These are phyloP conservation scores for Fusarium paranaense DNA, from an alignment of 2,329 filamentous ascomycete genomes.

Conservation along the genomic window DNA sequence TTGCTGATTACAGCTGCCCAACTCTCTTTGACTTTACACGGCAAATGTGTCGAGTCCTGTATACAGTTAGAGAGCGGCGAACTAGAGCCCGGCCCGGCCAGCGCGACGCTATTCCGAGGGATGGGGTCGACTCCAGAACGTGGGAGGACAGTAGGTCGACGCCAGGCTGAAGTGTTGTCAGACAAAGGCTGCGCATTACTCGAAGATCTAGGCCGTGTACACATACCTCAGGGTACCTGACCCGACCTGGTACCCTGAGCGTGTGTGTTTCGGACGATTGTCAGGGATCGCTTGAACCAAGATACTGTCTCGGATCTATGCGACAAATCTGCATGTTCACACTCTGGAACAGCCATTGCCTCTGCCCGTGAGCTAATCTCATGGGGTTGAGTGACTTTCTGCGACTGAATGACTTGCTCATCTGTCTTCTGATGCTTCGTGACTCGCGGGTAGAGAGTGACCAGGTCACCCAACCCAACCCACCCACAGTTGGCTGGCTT, in stretches of 20 bases:
- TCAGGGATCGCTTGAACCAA: background rate
- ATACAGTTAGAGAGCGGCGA: background rate
- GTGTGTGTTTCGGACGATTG: background rate
- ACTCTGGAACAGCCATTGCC: background rate
- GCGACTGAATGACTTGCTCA: background rate
- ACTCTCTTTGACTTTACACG: background rate
- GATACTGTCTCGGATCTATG: slow-evolving; percentile 3
- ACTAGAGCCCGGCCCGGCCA: background rate
- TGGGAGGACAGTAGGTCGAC: background rate
- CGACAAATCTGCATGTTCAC: background rate
- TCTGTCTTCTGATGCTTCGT: slow-evolving; percentile 1
- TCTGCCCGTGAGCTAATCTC: slow-evolving; percentile 23
- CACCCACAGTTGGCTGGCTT: background rate
- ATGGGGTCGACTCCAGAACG: background rate
- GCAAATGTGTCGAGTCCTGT: background rate
- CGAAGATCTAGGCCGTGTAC: background rate
- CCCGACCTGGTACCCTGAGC: background rate
- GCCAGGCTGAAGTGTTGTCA: background rate
- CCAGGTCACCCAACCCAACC: slow-evolving; percentile 20
- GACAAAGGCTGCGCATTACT: background rate
- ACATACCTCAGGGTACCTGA: background rate
- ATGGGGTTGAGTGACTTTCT: slow-evolving; percentile 23
- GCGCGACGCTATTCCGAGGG: background rate
- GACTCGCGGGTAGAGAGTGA: slow-evolving; percentile 20
- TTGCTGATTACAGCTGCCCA: background rate